Conservation (phyloP, 139 green algal genomes). For the Coccomyxa sp. region DNA sequence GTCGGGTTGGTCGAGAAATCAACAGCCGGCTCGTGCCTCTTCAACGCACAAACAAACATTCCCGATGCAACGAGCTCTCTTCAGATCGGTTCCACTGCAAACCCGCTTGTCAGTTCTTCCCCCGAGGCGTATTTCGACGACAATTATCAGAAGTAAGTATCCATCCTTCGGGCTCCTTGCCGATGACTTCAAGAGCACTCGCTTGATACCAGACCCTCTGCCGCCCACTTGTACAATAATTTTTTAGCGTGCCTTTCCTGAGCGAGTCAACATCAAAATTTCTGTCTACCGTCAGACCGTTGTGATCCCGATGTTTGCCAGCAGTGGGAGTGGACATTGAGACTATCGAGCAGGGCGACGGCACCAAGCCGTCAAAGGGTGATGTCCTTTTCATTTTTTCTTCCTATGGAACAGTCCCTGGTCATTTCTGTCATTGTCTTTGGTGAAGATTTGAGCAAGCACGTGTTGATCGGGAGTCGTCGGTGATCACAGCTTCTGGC, state of each 20-base stretch:
- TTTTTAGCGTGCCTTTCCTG: too few relatives aligned
- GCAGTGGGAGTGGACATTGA: slow-evolving; percentile 1
- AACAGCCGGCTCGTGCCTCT: background rate
- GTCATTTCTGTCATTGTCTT: background rate
- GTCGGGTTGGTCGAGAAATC: background rate
- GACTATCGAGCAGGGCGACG: background rate
- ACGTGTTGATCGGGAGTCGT: background rate
- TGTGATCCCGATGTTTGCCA: background rate
- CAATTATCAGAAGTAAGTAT: too few relatives aligned
- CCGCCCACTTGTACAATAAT: too few relatives aligned
- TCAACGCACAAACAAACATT: background rate
- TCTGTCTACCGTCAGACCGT: too few relatives aligned
- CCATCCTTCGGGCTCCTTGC: too few relatives aligned
- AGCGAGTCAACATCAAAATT: too few relatives aligned
- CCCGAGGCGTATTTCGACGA: too few relatives aligned
- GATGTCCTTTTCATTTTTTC: background rate
- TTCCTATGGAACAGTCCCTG: background rate
- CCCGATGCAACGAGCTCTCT: too few relatives aligned
- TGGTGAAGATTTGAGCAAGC: background rate
- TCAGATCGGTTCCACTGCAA: too few relatives aligned
- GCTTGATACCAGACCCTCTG: too few relatives aligned
- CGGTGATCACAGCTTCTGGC: background rate
- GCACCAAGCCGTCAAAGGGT: background rate
- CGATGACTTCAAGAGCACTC: too few relatives aligned
- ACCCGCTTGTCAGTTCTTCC: too few relatives aligned